A percentile compares a stretch with the other conserved stretches of the same genome.
Evolutionary conservation across 306 rosid genomes (phyloP).

Genomic region (Dalbergia cochinchinensis): DNA sequence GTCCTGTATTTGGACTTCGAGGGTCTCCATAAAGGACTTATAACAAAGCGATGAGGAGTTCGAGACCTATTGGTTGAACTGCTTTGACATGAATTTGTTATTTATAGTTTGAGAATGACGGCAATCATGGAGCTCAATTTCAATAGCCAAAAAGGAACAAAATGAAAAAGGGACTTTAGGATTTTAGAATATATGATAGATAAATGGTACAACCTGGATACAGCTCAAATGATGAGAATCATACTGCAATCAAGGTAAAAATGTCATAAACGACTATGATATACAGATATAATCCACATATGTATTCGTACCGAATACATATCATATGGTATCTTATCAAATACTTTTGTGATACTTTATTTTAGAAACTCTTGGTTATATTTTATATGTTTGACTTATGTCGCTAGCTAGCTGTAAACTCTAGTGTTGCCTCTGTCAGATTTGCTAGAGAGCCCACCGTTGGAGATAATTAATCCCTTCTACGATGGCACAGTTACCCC

Average conservation of each 20-base stretch:
- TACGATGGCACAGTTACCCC: too few relatives aligned
- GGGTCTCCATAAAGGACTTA: neutral
- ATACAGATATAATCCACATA: too few relatives aligned
- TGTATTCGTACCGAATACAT: too few relatives aligned
- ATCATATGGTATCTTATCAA: too few relatives aligned
- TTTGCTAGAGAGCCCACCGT: too few relatives aligned
- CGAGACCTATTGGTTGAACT: conserved; percentile 3
- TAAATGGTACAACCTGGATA: conserved; percentile 21
- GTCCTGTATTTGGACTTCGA: conserved; percentile 32
- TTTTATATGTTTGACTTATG: too few relatives aligned
- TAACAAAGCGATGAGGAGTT: conserved; percentile 8
- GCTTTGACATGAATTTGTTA: neutral
- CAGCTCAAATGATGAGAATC: neutral
- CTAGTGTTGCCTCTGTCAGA: too few relatives aligned
- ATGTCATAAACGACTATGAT: too few relatives aligned
- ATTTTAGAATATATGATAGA: neutral
- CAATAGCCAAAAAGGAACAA: neutral
- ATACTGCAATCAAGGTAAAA: neutral
- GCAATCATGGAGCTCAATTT: neutral
- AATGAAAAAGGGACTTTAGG: neutral
- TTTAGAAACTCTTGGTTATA: too few relatives aligned
- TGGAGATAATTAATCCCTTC: too few relatives aligned
- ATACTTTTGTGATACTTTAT: too few relatives aligned
- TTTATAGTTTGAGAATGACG: neutral
- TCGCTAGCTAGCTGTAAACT: too few relatives aligned